A percentile compares a stretch with the other conserved stretches of the same genome.
phyloP scores from a whole-genome alignment of 2,329 filamentous ascomycete species.

The Penicillium occitanis region DNA sequence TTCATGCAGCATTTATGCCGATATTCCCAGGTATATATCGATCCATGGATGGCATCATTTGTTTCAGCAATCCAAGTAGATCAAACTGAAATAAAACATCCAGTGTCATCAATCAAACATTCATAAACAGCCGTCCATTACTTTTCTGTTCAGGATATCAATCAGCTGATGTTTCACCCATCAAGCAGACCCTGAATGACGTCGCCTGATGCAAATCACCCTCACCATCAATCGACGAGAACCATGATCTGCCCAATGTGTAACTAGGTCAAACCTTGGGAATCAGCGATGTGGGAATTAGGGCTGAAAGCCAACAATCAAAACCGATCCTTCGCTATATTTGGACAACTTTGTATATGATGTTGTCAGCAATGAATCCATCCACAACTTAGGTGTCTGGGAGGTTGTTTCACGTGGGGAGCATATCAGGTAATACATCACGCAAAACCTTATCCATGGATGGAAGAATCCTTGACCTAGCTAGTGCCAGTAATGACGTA shows the following conservation, averaged over 20 bases:
- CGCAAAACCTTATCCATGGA: neutral
- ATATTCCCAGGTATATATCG: neutral
- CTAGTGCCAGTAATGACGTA: neutral
- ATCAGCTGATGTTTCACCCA: neutral
- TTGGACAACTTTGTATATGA: neutral
- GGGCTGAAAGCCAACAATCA: neutral
- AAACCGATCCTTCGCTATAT: neutral
- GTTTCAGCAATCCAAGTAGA: neutral
- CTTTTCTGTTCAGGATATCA: neutral
- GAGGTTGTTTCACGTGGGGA: neutral
- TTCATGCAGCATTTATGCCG: neutral
- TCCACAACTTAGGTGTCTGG: neutral
- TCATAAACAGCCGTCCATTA: neutral
- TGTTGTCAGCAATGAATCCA: neutral
- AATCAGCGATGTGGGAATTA: neutral
- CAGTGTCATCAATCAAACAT: neutral
- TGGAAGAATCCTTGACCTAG: neutral
- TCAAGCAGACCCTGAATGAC: neutral
- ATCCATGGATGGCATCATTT: neutral
- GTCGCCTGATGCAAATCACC: neutral
- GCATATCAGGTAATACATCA: neutral
- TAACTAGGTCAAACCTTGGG: neutral
- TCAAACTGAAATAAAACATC: neutral
- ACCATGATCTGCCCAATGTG: neutral
- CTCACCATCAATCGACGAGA: neutral